Evolutionary conservation across 2,329 filamentous ascomycete genomes (phyloP), one percentile per base, ranked within the genome.

Genomic region (Aspergillus sp.): DNA sequence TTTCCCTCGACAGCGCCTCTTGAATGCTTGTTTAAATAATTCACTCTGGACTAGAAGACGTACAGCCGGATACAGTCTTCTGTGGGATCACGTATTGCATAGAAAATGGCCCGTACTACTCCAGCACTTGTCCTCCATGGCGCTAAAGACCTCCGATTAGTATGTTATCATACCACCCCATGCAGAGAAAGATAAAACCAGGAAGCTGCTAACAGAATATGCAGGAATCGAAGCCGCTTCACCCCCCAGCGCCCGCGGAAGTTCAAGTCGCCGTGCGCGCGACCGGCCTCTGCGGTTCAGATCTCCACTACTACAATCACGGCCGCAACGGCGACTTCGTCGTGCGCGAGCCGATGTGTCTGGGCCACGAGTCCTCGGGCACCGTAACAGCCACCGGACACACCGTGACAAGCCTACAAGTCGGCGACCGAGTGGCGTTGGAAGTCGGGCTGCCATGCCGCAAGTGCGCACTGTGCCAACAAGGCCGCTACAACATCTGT

Each of bases 391-490:
- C 79, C 41, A 74, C 87, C 36, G 89, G 88, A 19, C 64, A 76
- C 1, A 72, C 72, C 8, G 84, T 88, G 4, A 80, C 53, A 35
- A 70, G 68, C 30, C 79, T 94, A 52, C 72, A 79, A 55, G 63
- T 76, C 7, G 90, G 90, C 48, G 90, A 96, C 70, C 83, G 86
- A 57, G 85, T 96, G 19, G 89, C 91, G n/a, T 74, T 97, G 38
- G 91, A 97, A 75, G 91, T 94, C 9, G 91, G 91, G 43, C 79
- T 87, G 44, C 88, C 89, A 1, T 97, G 91, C 72, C 82, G 86
- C 35, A 60, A 64, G 36, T 83, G 80, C 58, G 64, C 71, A 26
- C 66, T 76, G 44, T 83, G 80, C 59, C 65, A 68, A 39, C 70
- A 74, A 47, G 78, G 76, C 44, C 66, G 79, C 43, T 82, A 82